Evolutionary conservation across 768 basidiomycete species (phyloP).

Genomic region (Tremella mesenterica): DNA sequence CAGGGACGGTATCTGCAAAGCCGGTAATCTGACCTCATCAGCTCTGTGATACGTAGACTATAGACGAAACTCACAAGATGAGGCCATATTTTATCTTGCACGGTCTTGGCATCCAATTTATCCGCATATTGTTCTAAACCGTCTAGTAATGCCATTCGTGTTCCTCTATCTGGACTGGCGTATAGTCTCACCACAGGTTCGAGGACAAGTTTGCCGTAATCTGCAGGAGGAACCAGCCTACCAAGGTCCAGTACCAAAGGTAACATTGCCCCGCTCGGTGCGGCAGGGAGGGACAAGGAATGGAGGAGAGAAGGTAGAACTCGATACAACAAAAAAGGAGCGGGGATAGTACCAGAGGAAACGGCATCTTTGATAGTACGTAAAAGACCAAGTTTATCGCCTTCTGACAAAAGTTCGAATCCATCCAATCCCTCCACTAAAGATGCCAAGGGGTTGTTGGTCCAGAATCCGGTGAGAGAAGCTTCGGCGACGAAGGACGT

Average conservation of each 20-base stretch:
- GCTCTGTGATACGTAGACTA: background rate
- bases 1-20: slow-evolving; percentile 84
- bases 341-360: slow-evolving; percentile 61
- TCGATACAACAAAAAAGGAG: slow-evolving; percentile 71
- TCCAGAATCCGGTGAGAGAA: slow-evolving; percentile 61
- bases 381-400: slow-evolving; percentile 65
- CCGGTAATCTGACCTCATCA: slow-evolving; percentile 69
- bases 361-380: slow-evolving; percentile 67
- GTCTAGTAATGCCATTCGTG: slow-evolving; percentile 86
- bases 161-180: slow-evolving; percentile 82
- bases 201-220: slow-evolving; percentile 59
- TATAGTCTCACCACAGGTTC: slow-evolving; percentile 75
- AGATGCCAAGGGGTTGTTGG: slow-evolving; percentile 68
- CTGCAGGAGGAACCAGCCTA: slow-evolving; percentile 56
- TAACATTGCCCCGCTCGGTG: slow-evolving; percentile 57
- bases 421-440: slow-evolving; percentile 77
- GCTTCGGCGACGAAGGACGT: slow-evolving; percentile 66
- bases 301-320: slow-evolving; percentile 72
- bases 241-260: slow-evolving; percentile 79
- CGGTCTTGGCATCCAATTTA: slow-evolving; percentile 73
- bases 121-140: slow-evolving; percentile 74
- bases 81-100: slow-evolving; percentile 85
- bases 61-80: slow-evolving; percentile 57
- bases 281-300: slow-evolving; percentile 39
- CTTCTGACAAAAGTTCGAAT: slow-evolving; percentile 70